These are phyloP conservation scores for Panaeolus cyanescens DNA, from an alignment of 768 basidiomycete genomes.

Conservation along the genomic window DNA sequence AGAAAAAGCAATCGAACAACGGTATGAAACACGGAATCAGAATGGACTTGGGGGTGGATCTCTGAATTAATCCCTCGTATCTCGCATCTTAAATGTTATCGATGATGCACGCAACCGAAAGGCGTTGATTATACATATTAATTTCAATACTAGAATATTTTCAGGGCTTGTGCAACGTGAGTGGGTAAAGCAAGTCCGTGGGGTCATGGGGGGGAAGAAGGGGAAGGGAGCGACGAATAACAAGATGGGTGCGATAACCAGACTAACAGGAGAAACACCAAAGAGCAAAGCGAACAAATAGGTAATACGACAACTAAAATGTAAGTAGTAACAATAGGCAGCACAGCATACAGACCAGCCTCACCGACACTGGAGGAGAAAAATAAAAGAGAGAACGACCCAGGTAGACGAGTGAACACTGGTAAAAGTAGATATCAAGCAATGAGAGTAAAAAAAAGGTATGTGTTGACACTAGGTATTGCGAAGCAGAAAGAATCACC, in stretches of 20 bases:
- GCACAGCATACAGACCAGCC: conserved; percentile 14
- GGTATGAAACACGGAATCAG: conserved; percentile 2
- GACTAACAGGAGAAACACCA: background rate
- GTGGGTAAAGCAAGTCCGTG: conserved; percentile 5
- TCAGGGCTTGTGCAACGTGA: conserved; percentile 16
- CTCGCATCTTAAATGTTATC: conserved; percentile 3
- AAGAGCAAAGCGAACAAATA: background rate
- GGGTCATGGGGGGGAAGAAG: background rate
- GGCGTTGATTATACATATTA: conserved; percentile 19
- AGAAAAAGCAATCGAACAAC: background rate
- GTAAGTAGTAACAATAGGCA: conserved; percentile 12
- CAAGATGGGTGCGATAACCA: conserved; percentile 7
- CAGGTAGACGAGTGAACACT: conserved; percentile 10
- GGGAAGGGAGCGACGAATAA: background rate
- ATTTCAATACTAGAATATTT: conserved; percentile 22
- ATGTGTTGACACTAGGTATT: conserved; percentile 2
- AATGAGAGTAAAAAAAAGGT: background rate
- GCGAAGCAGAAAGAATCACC: background rate
- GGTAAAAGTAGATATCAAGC: conserved; percentile 8
- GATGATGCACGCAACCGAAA: conserved; percentile 7
- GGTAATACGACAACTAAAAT: background rate
- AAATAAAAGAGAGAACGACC: background rate
- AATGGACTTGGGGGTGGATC: conserved; percentile 4
- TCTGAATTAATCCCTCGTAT: conserved; percentile 4
- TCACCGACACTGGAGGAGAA: conserved; percentile 6